Evolutionary conservation across 305 asterid species (phyloP), one percentile per base, ranked within the genome.

Genomic region (Fraxinus sp.): DNA sequence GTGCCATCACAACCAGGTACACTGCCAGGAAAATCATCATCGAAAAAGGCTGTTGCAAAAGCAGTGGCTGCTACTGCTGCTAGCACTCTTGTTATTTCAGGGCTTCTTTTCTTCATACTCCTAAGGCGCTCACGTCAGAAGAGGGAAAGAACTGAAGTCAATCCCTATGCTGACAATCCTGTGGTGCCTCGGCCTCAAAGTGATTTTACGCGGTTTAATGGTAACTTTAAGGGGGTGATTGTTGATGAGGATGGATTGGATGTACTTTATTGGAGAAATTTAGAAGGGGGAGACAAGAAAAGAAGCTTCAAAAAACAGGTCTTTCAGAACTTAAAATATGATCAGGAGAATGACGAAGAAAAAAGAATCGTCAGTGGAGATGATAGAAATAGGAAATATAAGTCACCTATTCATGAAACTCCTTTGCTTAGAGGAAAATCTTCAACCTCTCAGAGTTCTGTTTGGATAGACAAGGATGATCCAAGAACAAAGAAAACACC

Each of bases 161-260:
- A 78, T 55, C 72, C 89, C 3, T 75, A 52, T 62, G 79, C 85
- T 0, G 43, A 77, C 5, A 16, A 32, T 5, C 81, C 85, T 5
- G 85, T 75, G 85, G 85, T 26, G 85, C 86, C 83, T 3, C 87
- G 24, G 85, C 86, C 83, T 4, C 86, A 20, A 10, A 80, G 70
- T 68, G 86, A 87, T 78, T 92, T 95, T 33, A 55, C 71, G 79
- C 78, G 91, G 73, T 88, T 92, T 79, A 84, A 86, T 14, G 96
- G 98, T 3, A 90, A 93, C 49, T 77, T 95, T 24, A 93, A 92
- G 80, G 99, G 98, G n/a, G 84, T 97, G 79, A 93, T 97, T 32
- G 97, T 97, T 14, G 99, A 95, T 83, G 99, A 95, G 86, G 83
- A 94, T 84, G 99, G 99, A 0, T 46, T 97, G 88, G 99, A 97